Base-by-base conservation (phyloP, 257 asterid genomes). In the Craterostigma plantagineum region DNA sequence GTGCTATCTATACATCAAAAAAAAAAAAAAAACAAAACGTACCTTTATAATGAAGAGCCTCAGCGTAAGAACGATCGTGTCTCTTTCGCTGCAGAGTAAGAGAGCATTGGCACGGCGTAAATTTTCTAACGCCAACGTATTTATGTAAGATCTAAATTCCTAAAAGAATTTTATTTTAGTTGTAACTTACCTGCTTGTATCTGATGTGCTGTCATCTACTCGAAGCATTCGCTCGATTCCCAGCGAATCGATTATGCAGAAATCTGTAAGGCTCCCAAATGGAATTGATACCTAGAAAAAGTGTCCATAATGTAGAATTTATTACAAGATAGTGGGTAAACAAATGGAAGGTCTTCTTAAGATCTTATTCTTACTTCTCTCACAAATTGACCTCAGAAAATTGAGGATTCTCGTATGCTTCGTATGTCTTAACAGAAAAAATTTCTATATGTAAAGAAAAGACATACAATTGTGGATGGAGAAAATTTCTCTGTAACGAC, bases 401-500 rank as follows among this genome's bases (percentile, higher is more conserved):
- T 23, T 23, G 30, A 23, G 30, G 30, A 23, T 23, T 6, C n/a
- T n/a, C n/a, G n/a, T n/a, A n/a, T n/a, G n/a, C n/a, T n/a, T n/a
- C n/a, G n/a, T n/a, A n/a, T n/a, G n/a, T n/a, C n/a, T n/a, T n/a
- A n/a, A n/a, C n/a, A n/a, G n/a, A n/a, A n/a, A n/a, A n/a, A n/a
- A n/a, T n/a, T n/a, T n/a, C n/a, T n/a, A n/a, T 23, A 23, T 6
- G 30, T 23, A 23, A 38, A 34, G 47, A n/a, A n/a, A n/a, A n/a
- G 56, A 56, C 79, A 46, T 70, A 79, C 93, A 53, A 53, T 46
- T 62, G 63, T 77, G 38, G 99, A 64, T 55, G 71, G 43, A 0
- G 87, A 74, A 57, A 83, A 79, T 72, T 90, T 90, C 59, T 79
- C 94, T 16, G 76, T 54, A 51, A 71, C 73, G 7, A 72, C 72